These are phyloP conservation scores for Pythium aphanidermatum DNA, from an alignment of 352 stramenopile species.

Conservation along the genomic window DNA sequence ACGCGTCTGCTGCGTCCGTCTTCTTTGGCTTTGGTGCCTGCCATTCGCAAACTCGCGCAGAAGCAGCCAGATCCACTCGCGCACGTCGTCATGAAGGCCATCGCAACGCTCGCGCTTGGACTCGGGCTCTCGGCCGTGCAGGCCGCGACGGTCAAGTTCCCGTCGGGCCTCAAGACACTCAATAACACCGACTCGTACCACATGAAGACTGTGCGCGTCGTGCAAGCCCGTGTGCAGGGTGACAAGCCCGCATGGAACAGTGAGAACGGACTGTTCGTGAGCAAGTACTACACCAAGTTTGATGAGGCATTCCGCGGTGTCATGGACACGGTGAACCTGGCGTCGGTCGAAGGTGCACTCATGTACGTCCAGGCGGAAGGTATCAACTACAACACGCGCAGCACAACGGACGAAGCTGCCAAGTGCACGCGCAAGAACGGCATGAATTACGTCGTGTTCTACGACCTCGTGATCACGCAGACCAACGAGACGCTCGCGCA, in stretches of 20 bases:
- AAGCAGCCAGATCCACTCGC: too few relatives aligned
- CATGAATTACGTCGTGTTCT: slow-evolving; percentile 72
- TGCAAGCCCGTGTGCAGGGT: slow-evolving; percentile 57
- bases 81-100: slow-evolving; percentile 24
- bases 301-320: slow-evolving; percentile 30
- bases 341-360: slow-evolving; percentile 64
- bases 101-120: background rate
- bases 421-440: slow-evolving; percentile 57
- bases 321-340: slow-evolving; percentile 72
- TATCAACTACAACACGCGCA: slow-evolving; percentile 42
- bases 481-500: slow-evolving; percentile 29
- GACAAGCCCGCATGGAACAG: slow-evolving; percentile 49
- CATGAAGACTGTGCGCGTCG: slow-evolving; percentile 45
- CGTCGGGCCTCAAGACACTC: slow-evolving; percentile 23
- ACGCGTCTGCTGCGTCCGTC: too few relatives aligned
- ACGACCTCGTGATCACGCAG: slow-evolving; percentile 50
- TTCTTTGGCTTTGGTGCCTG: too few relatives aligned
- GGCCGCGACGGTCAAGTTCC: slow-evolving; percentile 8
- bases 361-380: slow-evolving; percentile 80
- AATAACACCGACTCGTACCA: slow-evolving; percentile 37
- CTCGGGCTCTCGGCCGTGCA: slow-evolving; percentile 2
- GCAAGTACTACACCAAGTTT: slow-evolving; percentile 41
- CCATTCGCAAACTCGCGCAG: too few relatives aligned
- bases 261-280: slow-evolving; percentile 30
- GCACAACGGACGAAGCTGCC: background rate